Conservation (phyloP, 2,329 filamentous ascomycete genomes). For the Diaporthe australafricana region DNA sequence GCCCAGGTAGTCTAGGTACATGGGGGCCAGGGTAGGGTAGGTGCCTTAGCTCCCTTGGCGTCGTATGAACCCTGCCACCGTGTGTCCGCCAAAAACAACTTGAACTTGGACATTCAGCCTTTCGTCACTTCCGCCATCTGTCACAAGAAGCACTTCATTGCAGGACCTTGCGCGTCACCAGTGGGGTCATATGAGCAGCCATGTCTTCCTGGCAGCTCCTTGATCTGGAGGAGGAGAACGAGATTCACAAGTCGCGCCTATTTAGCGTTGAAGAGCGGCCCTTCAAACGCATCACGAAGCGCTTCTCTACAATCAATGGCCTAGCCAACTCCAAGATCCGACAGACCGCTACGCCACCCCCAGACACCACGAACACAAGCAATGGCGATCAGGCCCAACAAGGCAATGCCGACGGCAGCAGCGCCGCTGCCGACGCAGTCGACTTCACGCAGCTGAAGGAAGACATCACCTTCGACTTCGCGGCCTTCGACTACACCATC, state of each 20-base stretch:
- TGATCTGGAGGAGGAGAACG: constrained; percentile 81
- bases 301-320: constrained; percentile 76
- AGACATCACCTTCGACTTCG: constrained; percentile 89
- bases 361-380: constrained; percentile 56
- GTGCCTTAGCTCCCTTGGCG: neutral
- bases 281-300: constrained; percentile 88
- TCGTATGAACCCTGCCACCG: constrained; percentile 2
- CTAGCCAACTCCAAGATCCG: constrained; percentile 65
- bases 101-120: neutral
- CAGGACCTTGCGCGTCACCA: neutral
- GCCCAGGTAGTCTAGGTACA: neutral
- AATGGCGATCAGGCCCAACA: constrained; percentile 44
- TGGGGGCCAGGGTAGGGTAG: neutral
- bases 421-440: constrained; percentile 49
- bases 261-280: constrained; percentile 92
- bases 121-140: neutral
- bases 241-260: constrained; percentile 88
- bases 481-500: constrained; percentile 87
- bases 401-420: constrained; percentile 47
- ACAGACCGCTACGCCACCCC: constrained; percentile 74
- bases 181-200: neutral
- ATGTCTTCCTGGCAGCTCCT: constrained; percentile 72
- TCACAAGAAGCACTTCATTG: neutral
- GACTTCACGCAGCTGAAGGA: constrained; percentile 79
- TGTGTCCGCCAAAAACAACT: neutral